Evolutionary conservation across 2,329 filamentous ascomycete species (phyloP), one percentile per base, ranked within the genome.

Genomic region (Pseudocercospora ulei): DNA sequence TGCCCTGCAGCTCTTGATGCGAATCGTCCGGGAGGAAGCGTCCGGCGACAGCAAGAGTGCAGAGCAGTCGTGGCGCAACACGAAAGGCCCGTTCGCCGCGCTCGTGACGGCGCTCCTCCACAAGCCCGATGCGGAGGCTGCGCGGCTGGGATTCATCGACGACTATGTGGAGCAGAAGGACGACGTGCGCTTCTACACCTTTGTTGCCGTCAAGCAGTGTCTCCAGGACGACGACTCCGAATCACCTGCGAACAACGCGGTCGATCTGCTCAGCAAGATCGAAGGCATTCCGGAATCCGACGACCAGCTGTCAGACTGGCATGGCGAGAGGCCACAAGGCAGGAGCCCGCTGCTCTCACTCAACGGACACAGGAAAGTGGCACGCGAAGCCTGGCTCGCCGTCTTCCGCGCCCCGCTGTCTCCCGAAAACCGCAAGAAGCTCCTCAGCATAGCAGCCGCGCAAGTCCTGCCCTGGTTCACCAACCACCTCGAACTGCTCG

Each of bases 401-500:
- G 62, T 94, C 13, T 75, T 96, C 56, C 73, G 72, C 39, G 66
- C 78, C 39, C 69, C 72, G 3, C 69, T 86, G 34, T 74, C 70
- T 33, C 76, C 78, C 47, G 73, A 80, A 9, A 81, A 93, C 58
- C 78, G 82, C 35, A 96, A 96, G 60, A 68, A 69, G 33, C 71
- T 94, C 2, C 70, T 98, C 31, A 72, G 75, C 44, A 72, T 81
- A 45, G 80, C 92, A 64, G 78, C 83, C 1, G 74, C 75, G 26
- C 77, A 77, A 20, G 84, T 95, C 51, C 81, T 82, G 14, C 87
- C 88, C 0, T 93, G 85, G 82, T 94, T 96, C 62, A 33, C 51
- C 16, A 73, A 70, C 31, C 82, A 85, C 46, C 81, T 86, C 1
- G 88, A 96, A 56, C 71, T 93, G 25, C 72, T 98, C 20, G 86